phyloP scores from a whole-genome alignment of 805 yeast genomes.

The Metschnikowia kofuensis region DNA sequence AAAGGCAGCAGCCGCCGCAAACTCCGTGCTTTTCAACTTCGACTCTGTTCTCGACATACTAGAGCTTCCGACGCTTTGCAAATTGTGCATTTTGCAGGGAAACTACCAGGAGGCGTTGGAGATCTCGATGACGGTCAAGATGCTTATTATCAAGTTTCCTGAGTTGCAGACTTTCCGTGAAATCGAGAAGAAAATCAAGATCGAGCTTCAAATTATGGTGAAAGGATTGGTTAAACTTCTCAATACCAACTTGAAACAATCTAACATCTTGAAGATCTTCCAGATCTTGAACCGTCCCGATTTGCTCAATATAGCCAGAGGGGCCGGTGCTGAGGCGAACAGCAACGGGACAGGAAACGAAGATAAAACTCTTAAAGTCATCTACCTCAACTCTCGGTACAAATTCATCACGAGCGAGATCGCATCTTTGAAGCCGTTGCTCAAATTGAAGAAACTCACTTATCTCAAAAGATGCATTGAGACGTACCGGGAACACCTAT shows the following conservation, averaged over 20 bases:
- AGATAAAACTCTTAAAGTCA: constrained; percentile 45
- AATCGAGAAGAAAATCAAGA: constrained; percentile 49
- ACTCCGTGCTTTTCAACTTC: constrained; percentile 53
- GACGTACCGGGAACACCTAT: constrained; percentile 77
- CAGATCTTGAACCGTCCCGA: constrained; percentile 71
- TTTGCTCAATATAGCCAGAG: constrained; percentile 24
- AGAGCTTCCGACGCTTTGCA: constrained; percentile 79
- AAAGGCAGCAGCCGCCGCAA: constrained; percentile 19
- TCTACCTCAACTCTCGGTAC: constrained; percentile 66
- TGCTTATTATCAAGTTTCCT: constrained; percentile 70
- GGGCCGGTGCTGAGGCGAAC: not conserved
- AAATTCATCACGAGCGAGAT: constrained; percentile 65
- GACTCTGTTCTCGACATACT: constrained; percentile 73
- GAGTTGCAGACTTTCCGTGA: constrained; percentile 49
- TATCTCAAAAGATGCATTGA: constrained; percentile 80
- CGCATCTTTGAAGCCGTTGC: constrained; percentile 53
- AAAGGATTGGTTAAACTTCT: constrained; percentile 65
- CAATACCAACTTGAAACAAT: constrained; percentile 73
- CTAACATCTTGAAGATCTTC: constrained; percentile 73
- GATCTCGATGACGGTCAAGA: constrained; percentile 67
- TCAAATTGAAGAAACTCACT: constrained; percentile 50
- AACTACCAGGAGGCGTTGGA: constrained; percentile 89
- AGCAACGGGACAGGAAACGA: not conserved
- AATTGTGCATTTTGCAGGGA: constrained; percentile 81
- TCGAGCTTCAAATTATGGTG: constrained; percentile 63